Evolutionary conservation across 371 early-diverging fungal species (phyloP).

Genomic region (Lichtheimia ramosa): DNA sequence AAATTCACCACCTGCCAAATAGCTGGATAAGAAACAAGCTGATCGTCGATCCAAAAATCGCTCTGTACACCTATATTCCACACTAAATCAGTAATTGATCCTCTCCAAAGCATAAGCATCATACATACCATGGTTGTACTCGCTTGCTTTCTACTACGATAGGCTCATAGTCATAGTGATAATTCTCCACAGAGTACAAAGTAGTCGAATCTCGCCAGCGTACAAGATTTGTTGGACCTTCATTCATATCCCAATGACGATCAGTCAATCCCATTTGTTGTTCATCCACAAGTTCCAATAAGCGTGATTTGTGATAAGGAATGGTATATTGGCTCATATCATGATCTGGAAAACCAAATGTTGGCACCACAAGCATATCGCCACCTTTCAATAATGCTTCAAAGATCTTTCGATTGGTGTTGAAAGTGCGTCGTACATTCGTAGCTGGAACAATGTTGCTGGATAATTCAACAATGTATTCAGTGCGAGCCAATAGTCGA

Average conservation of each 20-base stretch:
- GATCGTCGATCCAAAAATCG: constrained; percentile 47
- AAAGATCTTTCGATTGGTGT: constrained; percentile 35
- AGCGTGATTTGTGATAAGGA: constrained; percentile 30
- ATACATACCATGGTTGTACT: constrained; percentile 43
- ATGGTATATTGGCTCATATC: constrained; percentile 16
- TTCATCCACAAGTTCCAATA: constrained; percentile 25
- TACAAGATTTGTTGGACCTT: constrained; percentile 43
- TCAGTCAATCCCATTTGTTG: constrained; percentile 33
- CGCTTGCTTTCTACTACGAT: constrained; percentile 42
- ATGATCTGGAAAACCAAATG: constrained; percentile 30
- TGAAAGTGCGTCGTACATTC: constrained; percentile 36
- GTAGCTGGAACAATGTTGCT: constrained; percentile 39
- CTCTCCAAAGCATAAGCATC: neutral
- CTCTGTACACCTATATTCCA: constrained; percentile 41
- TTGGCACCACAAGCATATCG: constrained; percentile 44
- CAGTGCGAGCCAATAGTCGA: constrained; percentile 39
- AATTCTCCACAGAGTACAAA: constrained; percentile 40
- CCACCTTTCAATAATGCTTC: constrained; percentile 28
- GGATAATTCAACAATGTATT: constrained; percentile 39
- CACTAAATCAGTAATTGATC: neutral
- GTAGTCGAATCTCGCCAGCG: constrained; percentile 35
- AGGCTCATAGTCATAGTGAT: constrained; percentile 51
- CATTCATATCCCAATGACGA: constrained; percentile 45
- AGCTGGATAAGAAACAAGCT: constrained; percentile 44
- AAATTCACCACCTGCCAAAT: constrained; percentile 47